Evolutionary conservation across 495 filamentous ascomycete species (phyloP).

Genomic region (Glarea lozoyensis): DNA sequence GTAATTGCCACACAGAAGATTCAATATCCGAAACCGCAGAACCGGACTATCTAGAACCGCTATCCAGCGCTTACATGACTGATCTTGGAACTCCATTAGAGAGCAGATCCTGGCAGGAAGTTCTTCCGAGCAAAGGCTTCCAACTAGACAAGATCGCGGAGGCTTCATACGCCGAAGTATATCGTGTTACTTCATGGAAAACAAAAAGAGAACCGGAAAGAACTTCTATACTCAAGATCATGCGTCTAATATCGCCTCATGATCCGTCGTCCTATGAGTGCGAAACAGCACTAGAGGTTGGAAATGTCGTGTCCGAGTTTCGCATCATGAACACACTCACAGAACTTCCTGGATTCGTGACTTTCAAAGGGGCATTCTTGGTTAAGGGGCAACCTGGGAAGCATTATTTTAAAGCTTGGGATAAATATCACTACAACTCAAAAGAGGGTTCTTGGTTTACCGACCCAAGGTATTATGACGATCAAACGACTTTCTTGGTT

Average conservation of each 20-base stretch:
- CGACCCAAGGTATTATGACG: conserved; percentile 43
- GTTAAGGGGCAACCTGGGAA: conserved; percentile 59
- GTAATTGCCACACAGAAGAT: background rate
- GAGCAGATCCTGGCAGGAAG: conserved; percentile 33
- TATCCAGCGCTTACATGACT: background rate
- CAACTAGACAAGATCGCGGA: conserved; percentile 56
- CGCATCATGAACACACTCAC: conserved; percentile 68
- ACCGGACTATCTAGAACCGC: background rate
- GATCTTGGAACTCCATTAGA: background rate
- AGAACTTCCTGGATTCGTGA: conserved; percentile 80
- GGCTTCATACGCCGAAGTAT: conserved; percentile 61
- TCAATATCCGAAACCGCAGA: background rate
- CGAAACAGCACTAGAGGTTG: conserved; percentile 30
- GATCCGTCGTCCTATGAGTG: conserved; percentile 16
- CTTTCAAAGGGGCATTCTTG: conserved; percentile 72
- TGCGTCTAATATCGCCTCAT: conserved; percentile 35
- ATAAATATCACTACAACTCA: conserved; percentile 7
- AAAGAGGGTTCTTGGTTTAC: conserved; percentile 11
- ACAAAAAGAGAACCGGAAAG: no score
- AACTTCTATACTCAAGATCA: conserved; percentile 43
- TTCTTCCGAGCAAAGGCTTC: conserved; percentile 38
- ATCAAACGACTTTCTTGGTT: conserved; percentile 67
- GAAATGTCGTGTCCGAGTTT: conserved; percentile 56
- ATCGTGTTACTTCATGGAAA: conserved; percentile 41
- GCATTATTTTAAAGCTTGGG: conserved; percentile 52